Evolutionary conservation across 371 early-diverging fungal genomes (phyloP).

Genomic region (Gilbertella persicaria): DNA sequence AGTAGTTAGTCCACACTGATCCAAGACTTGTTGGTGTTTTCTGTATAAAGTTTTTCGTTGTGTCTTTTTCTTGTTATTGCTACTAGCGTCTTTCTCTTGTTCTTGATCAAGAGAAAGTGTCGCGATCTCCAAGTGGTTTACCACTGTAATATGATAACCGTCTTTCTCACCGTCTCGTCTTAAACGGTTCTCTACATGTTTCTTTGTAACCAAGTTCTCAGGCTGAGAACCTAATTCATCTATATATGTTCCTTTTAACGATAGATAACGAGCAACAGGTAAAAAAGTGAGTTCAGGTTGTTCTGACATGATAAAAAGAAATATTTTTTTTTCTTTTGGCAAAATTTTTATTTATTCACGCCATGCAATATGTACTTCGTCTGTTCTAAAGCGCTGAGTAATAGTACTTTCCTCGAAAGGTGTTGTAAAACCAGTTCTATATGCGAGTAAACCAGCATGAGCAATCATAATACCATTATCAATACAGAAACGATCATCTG

Average conservation of each 20-base stretch:
- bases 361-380: constrained; percentile 92
- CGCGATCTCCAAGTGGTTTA: constrained; percentile 18
- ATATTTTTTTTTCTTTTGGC: neutral
- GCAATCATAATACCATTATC: constrained; percentile 99
- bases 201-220: neutral
- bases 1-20: constrained; percentile 1
- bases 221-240: constrained; percentile 1
- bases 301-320: neutral
- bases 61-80: neutral
- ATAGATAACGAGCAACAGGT: constrained; percentile 4
- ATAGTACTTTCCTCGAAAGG: constrained; percentile 85
- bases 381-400: constrained; percentile 97
- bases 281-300: neutral
- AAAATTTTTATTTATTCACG: constrained; percentile 55
- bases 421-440: constrained; percentile 71
- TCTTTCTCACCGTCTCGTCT: neutral
- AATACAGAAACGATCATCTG: constrained; percentile 98
- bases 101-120: neutral
- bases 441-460: constrained; percentile 91
- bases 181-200: neutral
- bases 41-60: neutral
- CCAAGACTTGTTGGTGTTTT: neutral
- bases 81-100: neutral
- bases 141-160: constrained; percentile 21
- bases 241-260: constrained; percentile 6